Evolutionary conservation across 2,329 filamentous ascomycete species (phyloP).

Genomic region (Metarhizium brunneum): DNA sequence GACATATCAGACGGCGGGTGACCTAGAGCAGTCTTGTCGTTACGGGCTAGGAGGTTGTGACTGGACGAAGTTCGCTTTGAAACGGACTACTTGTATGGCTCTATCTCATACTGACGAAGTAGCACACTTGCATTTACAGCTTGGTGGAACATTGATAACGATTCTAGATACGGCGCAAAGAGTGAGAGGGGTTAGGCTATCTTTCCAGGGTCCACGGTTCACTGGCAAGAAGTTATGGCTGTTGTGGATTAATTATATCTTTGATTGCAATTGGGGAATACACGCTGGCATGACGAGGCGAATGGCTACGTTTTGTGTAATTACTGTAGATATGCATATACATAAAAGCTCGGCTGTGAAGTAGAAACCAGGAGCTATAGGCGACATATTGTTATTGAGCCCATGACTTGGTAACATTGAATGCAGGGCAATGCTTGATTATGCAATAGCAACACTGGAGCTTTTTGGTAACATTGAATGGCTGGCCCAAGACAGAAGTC

Average conservation of each 20-base stretch:
- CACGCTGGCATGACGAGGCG: slow-evolving; percentile 11
- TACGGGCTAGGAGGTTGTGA: background rate
- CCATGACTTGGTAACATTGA: background rate
- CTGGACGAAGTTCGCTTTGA: background rate
- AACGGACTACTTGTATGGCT: background rate
- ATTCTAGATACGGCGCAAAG: background rate
- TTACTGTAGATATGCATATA: background rate
- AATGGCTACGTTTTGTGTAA: slow-evolving; percentile 1
- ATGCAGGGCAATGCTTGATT: background rate
- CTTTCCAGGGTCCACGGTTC: slow-evolving; percentile 27
- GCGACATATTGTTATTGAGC: background rate
- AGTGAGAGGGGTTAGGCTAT: slow-evolving; percentile 42
- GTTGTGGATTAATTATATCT: background rate
- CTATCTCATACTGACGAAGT: background rate
- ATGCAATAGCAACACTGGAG: too few relatives aligned
- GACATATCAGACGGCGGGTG: slow-evolving; percentile 6
- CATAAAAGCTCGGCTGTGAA: background rate
- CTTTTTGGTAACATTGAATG: background rate
- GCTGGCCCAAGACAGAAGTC: background rate
- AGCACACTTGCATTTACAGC: background rate
- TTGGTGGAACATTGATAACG: slow-evolving; percentile 8
- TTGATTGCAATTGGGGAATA: background rate
- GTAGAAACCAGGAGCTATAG: background rate
- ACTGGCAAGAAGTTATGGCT: slow-evolving; percentile 3
- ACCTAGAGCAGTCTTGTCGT: background rate